Conservation (phyloP, 169 alveolate genomes). For the Sarcocystis neurona region DNA sequence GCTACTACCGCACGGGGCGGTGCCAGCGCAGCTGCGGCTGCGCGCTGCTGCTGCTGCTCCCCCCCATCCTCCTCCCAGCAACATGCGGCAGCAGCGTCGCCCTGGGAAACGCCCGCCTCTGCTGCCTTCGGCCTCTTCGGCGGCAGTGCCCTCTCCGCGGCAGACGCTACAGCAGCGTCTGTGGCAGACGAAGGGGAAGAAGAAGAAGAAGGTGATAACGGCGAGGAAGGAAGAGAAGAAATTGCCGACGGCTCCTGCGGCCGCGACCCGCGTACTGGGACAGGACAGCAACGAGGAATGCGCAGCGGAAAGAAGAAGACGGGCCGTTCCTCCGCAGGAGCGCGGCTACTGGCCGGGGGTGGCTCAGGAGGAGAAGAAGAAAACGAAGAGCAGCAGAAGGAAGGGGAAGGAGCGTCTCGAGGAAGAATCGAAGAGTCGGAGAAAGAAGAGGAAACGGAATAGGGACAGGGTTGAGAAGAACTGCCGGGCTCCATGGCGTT, state of each 20-base stretch:
- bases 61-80: neutral
- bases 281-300: neutral
- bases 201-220: neutral
- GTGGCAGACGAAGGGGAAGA: neutral
- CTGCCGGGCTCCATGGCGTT: neutral
- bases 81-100: neutral
- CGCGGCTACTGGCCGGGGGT: too few species aligned
- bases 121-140: neutral
- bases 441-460: neutral
- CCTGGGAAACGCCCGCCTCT: neutral
- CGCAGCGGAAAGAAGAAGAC: neutral
- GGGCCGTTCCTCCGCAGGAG: too few species aligned
- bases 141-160: neutral
- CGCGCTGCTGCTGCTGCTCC: neutral
- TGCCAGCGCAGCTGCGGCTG: neutral
- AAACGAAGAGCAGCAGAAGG: neutral
- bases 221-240: neutral
- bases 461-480: neutral
- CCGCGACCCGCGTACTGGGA: neutral
- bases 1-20: neutral
- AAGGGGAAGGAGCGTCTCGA: too few species aligned
- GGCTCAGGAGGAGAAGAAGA: neutral
- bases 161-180: neutral
- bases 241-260: neutral
- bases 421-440: too few species aligned